Percentiles rank a stretch among this genome's conserved stretches.
Conservation (phyloP, 768 basidiomycete genomes). For the Rickenella mellea region DNA sequence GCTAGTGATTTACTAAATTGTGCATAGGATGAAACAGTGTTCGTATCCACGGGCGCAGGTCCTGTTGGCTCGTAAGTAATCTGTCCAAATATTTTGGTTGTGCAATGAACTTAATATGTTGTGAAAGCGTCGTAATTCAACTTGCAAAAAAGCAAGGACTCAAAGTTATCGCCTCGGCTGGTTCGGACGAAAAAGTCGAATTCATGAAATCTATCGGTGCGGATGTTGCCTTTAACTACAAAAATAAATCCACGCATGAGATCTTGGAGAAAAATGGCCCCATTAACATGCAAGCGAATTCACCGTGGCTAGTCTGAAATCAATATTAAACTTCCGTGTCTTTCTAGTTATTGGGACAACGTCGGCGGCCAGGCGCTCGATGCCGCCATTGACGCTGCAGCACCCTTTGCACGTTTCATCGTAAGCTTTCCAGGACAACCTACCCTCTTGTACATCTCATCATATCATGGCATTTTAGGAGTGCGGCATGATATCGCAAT, state of each 20-base stretch:
- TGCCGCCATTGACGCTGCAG: constrained; percentile 14
- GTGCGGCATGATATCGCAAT: constrained; percentile 18
- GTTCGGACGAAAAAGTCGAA: constrained; percentile 64
- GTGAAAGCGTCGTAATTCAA: constrained; percentile 24
- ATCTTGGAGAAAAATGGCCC: constrained; percentile 49
- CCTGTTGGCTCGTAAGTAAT: constrained; percentile 21
- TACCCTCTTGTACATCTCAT: too few species aligned
- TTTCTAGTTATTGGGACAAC: constrained; percentile 22
- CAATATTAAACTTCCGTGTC: too few species aligned
- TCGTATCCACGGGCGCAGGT: constrained; percentile 24
- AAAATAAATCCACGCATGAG: constrained; percentile 43
- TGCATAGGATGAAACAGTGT: constrained; percentile 22
- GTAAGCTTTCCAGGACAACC: too few species aligned
- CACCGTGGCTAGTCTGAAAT: not conserved
- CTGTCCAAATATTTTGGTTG: constrained; percentile 10
- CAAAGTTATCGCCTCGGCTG: constrained; percentile 64
- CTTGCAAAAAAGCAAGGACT: constrained; percentile 32
- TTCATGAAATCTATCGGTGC: constrained; percentile 53
- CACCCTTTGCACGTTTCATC: constrained; percentile 12
- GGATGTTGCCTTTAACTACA: constrained; percentile 69
- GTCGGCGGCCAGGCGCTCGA: constrained; percentile 22
- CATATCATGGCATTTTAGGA: constrained; percentile 1
- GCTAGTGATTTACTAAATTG: not conserved
- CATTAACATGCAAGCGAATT: constrained; percentile 36
- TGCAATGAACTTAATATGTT: not conserved